These are phyloP conservation scores for Saccharum officinarum DNA, from an alignment of 176 grass and related monocot genomes.

Conservation along the genomic window DNA sequence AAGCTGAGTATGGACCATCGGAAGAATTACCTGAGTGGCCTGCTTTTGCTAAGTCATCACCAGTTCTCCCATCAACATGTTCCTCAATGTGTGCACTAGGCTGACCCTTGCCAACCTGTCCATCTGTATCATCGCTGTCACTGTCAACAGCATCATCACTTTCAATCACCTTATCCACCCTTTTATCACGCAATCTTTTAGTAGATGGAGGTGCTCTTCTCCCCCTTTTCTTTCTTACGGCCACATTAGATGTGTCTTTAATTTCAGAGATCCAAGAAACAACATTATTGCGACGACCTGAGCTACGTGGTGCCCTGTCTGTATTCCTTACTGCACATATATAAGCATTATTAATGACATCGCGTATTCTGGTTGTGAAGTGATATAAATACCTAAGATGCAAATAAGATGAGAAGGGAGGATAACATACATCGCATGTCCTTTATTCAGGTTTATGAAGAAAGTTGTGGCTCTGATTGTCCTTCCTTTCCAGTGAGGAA, in stretches of 20 bases:
- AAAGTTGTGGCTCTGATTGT: background rate
- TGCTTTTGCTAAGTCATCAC: conserved; percentile 21
- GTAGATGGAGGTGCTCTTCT: conserved; percentile 32
- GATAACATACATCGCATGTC: conserved; percentile 35
- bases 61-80: background rate
- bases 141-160: conserved; percentile 34
- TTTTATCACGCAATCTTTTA: conserved; percentile 31
- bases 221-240: conserved; percentile 49
- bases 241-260: conserved; percentile 29
- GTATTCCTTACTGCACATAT: conserved; percentile 24
- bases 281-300: conserved; percentile 20
- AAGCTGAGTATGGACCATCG: background rate
- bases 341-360: background rate
- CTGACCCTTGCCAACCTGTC: conserved; percentile 11
- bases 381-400: conserved; percentile 1
- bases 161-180: conserved; percentile 36
- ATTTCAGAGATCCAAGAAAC: conserved; percentile 35
- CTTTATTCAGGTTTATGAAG: conserved; percentile 28
- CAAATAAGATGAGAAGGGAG: conserved; percentile 10
- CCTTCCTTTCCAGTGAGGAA: conserved; percentile 15
- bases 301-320: conserved; percentile 8
- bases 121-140: conserved; percentile 34
- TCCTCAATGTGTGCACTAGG: conserved; percentile 24
- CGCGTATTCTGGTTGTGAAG: background rate
- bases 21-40: conserved; percentile 13